These are phyloP conservation scores for Candida maris DNA, from an alignment of 805 yeast genomes.

Conservation along the genomic window DNA sequence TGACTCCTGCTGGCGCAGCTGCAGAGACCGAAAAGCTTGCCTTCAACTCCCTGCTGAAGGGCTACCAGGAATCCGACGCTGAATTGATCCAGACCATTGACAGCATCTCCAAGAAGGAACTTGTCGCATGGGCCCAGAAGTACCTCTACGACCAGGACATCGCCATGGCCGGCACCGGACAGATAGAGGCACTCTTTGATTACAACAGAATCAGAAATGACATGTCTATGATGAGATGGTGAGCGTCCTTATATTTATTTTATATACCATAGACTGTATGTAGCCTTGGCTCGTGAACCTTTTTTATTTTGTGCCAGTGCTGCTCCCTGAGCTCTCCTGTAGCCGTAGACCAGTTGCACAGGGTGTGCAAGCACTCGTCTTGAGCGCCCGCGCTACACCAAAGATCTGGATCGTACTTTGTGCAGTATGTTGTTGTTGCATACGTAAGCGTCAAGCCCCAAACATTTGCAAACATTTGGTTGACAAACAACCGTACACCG, in stretches of 20 bases:
- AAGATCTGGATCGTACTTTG: no score
- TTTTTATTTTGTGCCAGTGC: no score
- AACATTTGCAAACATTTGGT: no score
- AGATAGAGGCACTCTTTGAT: constrained; percentile 79
- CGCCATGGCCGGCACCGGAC: constrained; percentile 81
- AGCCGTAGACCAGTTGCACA: no score
- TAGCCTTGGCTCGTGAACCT: no score
- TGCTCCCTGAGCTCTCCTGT: no score
- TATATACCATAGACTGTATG: constrained; percentile 1
- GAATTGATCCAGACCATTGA: constrained; percentile 64
- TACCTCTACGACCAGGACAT: constrained; percentile 82
- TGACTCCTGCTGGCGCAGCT: constrained; percentile 43
- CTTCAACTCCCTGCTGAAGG: constrained; percentile 52
- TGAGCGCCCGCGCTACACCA: no score
- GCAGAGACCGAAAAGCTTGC: constrained; percentile 54
- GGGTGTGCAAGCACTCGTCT: no score
- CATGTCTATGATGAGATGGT: constrained; percentile 87
- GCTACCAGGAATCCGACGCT: constrained; percentile 57
- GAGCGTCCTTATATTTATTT: constrained; percentile 14
- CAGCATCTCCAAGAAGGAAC: constrained; percentile 53
- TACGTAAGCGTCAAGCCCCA: no score
- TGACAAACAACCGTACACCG: no score
- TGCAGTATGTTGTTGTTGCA: no score
- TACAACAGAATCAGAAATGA: constrained; percentile 84
- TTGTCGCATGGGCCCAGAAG: constrained; percentile 70